These are phyloP conservation scores for Pyrenochaeta sp. DNA, from an alignment of 2,329 filamentous ascomycete species.

Conservation along the genomic window DNA sequence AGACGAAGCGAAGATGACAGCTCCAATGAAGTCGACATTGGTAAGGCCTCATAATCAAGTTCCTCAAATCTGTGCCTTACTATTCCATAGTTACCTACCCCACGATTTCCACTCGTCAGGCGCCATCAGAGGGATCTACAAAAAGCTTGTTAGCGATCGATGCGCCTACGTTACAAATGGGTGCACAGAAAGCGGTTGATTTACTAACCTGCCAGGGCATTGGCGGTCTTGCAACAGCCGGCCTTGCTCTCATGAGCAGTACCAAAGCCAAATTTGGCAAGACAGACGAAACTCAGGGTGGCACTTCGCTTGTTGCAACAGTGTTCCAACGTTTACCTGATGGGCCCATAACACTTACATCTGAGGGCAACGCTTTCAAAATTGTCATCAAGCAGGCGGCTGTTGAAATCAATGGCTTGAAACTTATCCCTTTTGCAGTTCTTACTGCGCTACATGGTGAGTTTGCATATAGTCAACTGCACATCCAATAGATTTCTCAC, in stretches of 20 bases:
- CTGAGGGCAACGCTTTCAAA: slow-evolving; percentile 34
- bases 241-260: slow-evolving; percentile 23
- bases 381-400: slow-evolving; percentile 25
- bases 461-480: not conserved
- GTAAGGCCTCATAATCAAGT: slow-evolving; percentile 7
- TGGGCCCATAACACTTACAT: slow-evolving; percentile 31
- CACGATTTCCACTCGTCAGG: slow-evolving; percentile 19
- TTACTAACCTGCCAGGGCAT: slow-evolving; percentile 36
- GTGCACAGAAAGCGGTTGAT: slow-evolving; percentile 28
- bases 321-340: slow-evolving; percentile 27
- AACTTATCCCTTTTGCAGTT: slow-evolving; percentile 23
- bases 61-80: not conserved
- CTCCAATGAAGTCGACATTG: slow-evolving; percentile 18
- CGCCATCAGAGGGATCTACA: not conserved
- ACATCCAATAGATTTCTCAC: not conserved
- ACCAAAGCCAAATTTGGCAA: slow-evolving; percentile 17
- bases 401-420: slow-evolving; percentile 33
- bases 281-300: not conserved
- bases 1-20: slow-evolving; percentile 9
- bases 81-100: slow-evolving; percentile 15
- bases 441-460: slow-evolving; percentile 36
- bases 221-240: slow-evolving; percentile 33
- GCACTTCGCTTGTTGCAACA: slow-evolving; percentile 24
- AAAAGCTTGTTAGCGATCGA: slow-evolving; percentile 28
- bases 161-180: slow-evolving; percentile 21